Conservation (phyloP, 2,329 filamentous ascomycete species). For the Apiospora phragmitis region DNA sequence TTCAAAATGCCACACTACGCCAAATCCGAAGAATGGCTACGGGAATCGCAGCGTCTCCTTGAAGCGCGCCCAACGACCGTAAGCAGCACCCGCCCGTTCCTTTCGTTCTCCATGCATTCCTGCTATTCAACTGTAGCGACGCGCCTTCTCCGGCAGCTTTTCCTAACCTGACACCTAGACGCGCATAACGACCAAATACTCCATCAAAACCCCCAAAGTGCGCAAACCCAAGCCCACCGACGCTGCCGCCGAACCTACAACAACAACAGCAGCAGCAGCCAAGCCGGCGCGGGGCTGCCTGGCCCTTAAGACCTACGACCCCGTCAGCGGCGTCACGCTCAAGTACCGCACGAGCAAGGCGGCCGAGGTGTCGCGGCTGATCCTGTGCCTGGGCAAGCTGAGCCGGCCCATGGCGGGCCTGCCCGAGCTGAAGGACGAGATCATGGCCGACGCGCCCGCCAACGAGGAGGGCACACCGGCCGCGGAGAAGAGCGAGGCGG, state of each 20-base stretch:
- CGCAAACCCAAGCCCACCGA: constrained; percentile 27
- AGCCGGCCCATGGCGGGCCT: constrained; percentile 68
- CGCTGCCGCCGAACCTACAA: constrained; percentile 29
- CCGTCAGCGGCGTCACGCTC: constrained; percentile 75
- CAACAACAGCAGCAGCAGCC: constrained; percentile 25
- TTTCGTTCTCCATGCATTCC: not conserved
- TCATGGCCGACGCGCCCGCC: constrained; percentile 40
- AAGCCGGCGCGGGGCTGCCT: constrained; percentile 65
- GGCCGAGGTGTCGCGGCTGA: constrained; percentile 81
- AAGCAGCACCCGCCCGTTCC: constrained; percentile 27
- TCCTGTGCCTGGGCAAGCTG: constrained; percentile 74
- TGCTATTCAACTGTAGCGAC: constrained; percentile 8
- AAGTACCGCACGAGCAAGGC: constrained; percentile 93
- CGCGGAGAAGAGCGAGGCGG: constrained; percentile 23
- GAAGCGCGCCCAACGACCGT: constrained; percentile 85
- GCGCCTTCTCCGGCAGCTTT: constrained; percentile 20
- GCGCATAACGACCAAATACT: constrained; percentile 90
- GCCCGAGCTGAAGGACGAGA: constrained; percentile 41
- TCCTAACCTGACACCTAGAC: constrained; percentile 55
- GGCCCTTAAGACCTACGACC: constrained; percentile 87
- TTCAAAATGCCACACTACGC: constrained; percentile 72
- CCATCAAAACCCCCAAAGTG: constrained; percentile 44
- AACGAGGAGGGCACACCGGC: constrained; percentile 34
- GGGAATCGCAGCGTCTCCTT: constrained; percentile 81
- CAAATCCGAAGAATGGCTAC: constrained; percentile 88